A percentile compares a stretch with the other conserved stretches of the same genome.
phyloP scores from a whole-genome alignment of 2,329 filamentous ascomycete genomes.

The Arthrobotrys sinensis region DNA sequence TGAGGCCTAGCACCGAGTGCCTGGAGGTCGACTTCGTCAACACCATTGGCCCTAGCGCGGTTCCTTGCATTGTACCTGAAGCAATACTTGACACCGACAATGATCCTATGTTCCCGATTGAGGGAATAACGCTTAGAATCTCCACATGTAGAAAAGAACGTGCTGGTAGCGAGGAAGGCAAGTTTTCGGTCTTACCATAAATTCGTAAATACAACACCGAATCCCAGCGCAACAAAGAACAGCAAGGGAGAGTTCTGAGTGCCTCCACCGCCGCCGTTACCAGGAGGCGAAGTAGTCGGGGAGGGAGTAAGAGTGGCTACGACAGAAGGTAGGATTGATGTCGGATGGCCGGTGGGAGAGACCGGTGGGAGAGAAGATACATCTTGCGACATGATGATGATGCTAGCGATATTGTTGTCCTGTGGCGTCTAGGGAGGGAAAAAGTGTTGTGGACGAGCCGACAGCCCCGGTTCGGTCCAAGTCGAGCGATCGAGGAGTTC shows the following conservation, averaged over 20 bases:
- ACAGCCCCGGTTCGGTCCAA: slow-evolving; percentile 13
- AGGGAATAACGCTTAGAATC: slow-evolving; percentile 59
- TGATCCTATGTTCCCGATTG: slow-evolving; percentile 80
- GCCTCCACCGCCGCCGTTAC: slow-evolving; percentile 66
- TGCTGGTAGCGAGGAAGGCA: slow-evolving; percentile 4
- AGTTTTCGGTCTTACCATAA: slow-evolving; percentile 81
- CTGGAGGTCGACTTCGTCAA: slow-evolving; percentile 90
- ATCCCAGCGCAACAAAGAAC: slow-evolving; percentile 96
- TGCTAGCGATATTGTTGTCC: neutral
- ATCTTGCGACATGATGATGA: slow-evolving; percentile 3
- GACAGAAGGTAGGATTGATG: slow-evolving; percentile 35
- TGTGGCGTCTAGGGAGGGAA: slow-evolving; percentile 10
- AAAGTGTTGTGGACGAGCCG: slow-evolving; percentile 22
- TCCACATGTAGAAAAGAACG: slow-evolving; percentile 17
- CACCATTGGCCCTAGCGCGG: slow-evolving; percentile 80
- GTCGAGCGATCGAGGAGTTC: slow-evolving; percentile 39
- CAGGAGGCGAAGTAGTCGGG: slow-evolving; percentile 63
- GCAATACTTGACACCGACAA: slow-evolving; percentile 99
- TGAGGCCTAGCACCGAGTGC: slow-evolving; percentile 84
- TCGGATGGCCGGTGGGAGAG: slow-evolving; percentile 63
- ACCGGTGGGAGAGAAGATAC: slow-evolving; percentile 53
- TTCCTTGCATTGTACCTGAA: slow-evolving; percentile 98
- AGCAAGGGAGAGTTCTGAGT: slow-evolving; percentile 81
- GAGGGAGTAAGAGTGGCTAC: neutral
- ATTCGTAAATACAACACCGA: slow-evolving; percentile 98